These are phyloP conservation scores for Ogataea hybrid DNA, from an alignment of 1,139 yeast genomes.

Conservation along the genomic window DNA sequence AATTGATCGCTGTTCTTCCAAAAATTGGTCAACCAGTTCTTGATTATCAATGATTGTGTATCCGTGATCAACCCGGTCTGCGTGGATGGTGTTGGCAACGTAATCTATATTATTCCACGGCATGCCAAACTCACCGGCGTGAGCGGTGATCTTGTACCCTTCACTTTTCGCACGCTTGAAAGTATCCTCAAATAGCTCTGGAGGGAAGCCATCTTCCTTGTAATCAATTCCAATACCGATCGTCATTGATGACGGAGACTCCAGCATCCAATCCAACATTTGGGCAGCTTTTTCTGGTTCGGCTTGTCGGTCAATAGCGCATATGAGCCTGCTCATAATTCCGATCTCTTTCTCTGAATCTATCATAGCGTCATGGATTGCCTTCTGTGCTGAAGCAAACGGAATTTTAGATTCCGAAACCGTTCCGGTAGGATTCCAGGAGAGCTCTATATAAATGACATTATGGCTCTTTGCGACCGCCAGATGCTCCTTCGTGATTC, in stretches of 20 bases:
- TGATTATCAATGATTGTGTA: constrained; percentile 30
- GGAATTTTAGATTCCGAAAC: constrained; percentile 27
- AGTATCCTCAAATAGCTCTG: constrained; percentile 27
- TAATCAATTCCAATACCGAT: constrained; percentile 33
- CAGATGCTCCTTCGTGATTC: constrained; percentile 28
- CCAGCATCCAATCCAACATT: constrained; percentile 27
- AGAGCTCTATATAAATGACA: constrained; percentile 28
- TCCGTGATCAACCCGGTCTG: constrained; percentile 31
- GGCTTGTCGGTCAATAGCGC: constrained; percentile 30
- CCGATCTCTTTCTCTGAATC: constrained; percentile 22
- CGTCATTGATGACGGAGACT: constrained; percentile 21
- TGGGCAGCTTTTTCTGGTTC: constrained; percentile 25
- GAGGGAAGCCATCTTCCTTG: constrained; percentile 30
- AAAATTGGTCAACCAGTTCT: constrained; percentile 23
- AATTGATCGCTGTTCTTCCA: constrained; percentile 19
- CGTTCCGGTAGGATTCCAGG: constrained; percentile 34
- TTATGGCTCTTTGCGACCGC: constrained; percentile 25
- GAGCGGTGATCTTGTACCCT: constrained; percentile 29
- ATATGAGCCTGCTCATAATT: constrained; percentile 24
- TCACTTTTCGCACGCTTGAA: constrained; percentile 24
- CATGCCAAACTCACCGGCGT: constrained; percentile 31
- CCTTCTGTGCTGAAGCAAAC: constrained; percentile 25
- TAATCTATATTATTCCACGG: constrained; percentile 28
- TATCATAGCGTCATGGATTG: constrained; percentile 27
- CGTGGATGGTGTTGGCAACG: constrained; percentile 24